Evolutionary conservation across 2,329 filamentous ascomycete species (phyloP).

Genomic region (Cladosporium sp.): DNA sequence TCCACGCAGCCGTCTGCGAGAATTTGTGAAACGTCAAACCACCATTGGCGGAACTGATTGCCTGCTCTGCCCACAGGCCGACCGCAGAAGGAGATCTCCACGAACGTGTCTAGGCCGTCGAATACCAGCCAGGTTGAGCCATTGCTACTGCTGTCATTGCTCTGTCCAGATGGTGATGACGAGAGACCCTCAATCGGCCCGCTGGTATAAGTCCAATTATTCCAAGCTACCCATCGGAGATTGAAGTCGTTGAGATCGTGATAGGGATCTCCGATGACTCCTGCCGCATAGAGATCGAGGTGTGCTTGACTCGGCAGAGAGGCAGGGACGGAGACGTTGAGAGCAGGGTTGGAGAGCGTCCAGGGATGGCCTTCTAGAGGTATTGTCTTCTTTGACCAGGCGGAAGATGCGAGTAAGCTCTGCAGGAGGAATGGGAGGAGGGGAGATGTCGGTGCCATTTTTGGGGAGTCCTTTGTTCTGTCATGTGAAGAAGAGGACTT

Average conservation of each 20-base stretch:
- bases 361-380: slow-evolving; percentile 14
- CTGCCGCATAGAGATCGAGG: slow-evolving; percentile 52
- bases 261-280: slow-evolving; percentile 52
- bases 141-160: too few relatives aligned
- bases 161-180: not conserved
- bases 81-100: slow-evolving; percentile 53
- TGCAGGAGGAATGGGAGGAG: too few relatives aligned
- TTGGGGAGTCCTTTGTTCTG: too few relatives aligned
- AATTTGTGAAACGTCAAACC: slow-evolving; percentile 47
- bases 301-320: slow-evolving; percentile 56
- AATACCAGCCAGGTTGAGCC: slow-evolving; percentile 55
- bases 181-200: slow-evolving; percentile 40
- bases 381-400: too few relatives aligned
- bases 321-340: slow-evolving; percentile 52
- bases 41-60: slow-evolving; percentile 61
- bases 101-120: slow-evolving; percentile 60
- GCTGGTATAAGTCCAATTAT: slow-evolving; percentile 60
- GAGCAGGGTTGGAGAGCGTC: slow-evolving; percentile 35
- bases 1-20: not conserved
- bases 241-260: slow-evolving; percentile 57
- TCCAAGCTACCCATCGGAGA: slow-evolving; percentile 55
- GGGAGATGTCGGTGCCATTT: too few relatives aligned
- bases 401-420: too few relatives aligned
- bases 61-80: slow-evolving; percentile 53
- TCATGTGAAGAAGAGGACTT: too few relatives aligned